Evolutionary conservation across 2,329 filamentous ascomycete species (phyloP).

Genomic region (Phyllosticta ampelicida): DNA sequence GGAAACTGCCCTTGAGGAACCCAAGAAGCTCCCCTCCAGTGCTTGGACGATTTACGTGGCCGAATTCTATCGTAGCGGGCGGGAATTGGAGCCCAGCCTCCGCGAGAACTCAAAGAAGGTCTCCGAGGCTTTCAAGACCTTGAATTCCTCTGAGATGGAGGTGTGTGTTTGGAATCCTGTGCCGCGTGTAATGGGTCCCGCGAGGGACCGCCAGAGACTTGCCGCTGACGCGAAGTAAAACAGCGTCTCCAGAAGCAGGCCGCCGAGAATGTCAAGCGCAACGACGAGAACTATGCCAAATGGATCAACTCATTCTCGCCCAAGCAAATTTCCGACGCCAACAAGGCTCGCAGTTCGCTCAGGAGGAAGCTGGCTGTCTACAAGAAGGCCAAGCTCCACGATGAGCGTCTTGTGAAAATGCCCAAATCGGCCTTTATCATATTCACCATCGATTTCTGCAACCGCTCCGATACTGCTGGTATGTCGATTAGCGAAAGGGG

Average conservation of each 20-base stretch:
- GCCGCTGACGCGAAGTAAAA: not conserved
- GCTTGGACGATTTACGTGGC: not conserved
- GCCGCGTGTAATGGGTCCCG: not conserved
- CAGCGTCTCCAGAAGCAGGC: conserved; percentile 46
- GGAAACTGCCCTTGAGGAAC: conserved; percentile 17
- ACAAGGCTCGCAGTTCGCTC: conserved; percentile 42
- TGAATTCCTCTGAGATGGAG: conserved; percentile 26
- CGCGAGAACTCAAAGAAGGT: conserved; percentile 15
- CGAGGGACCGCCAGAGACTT: not conserved
- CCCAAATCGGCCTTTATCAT: conserved; percentile 28
- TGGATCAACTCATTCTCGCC: conserved; percentile 48
- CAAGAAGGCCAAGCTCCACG: conserved; percentile 30
- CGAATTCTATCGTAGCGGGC: not conserved
- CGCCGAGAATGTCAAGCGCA: conserved; percentile 35
- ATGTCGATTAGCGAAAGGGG: conserved; percentile 31
- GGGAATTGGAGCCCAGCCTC: conserved; percentile 16
- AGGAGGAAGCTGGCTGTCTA: conserved; percentile 10
- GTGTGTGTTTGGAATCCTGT: conserved; percentile 14
- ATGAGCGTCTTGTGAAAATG: conserved; percentile 43
- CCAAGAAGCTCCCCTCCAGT: conserved; percentile 17
- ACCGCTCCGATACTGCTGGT: conserved; percentile 41
- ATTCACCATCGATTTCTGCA: conserved; percentile 37
- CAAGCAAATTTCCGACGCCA: conserved; percentile 48
- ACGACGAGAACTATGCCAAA: conserved; percentile 34
- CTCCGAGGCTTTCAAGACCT: conserved; percentile 17